These are phyloP conservation scores for Viola pubescens DNA, from an alignment of 441 rosid genomes.

Conservation along the genomic window DNA sequence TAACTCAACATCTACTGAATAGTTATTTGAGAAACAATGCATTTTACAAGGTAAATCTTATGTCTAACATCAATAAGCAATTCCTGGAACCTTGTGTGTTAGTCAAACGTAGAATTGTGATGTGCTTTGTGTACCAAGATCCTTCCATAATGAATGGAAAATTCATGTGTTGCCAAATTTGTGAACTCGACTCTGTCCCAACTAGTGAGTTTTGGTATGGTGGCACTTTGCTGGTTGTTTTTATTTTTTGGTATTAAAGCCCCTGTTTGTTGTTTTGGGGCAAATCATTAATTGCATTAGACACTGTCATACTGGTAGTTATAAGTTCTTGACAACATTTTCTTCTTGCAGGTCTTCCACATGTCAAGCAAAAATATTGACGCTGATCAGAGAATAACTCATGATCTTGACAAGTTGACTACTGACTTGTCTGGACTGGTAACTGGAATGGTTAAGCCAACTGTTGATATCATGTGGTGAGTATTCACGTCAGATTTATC, in stretches of 20 bases:
- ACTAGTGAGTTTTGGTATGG: background rate
- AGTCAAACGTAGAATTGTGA: background rate
- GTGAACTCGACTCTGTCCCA: no score
- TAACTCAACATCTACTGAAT: conserved; percentile 85
- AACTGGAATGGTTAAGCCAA: conserved; percentile 99
- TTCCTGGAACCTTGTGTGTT: background rate
- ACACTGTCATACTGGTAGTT: no score
- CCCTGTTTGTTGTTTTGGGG: no score
- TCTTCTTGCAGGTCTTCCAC: conserved; percentile 60
- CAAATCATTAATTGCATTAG: no score
- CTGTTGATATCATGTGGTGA: conserved; percentile 94
- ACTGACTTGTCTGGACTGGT: conserved; percentile 82
- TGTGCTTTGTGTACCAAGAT: background rate
- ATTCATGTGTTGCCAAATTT: background rate
- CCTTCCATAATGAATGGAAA: background rate
- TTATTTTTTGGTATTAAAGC: background rate
- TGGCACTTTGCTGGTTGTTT: background rate
- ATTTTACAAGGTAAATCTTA: conserved; percentile 73
- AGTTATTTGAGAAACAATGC: conserved; percentile 89
- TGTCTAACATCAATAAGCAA: background rate
- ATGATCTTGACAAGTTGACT: conserved; percentile 90
- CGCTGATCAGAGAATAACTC: conserved; percentile 96
- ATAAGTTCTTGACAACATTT: no score
- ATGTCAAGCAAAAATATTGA: conserved; percentile 88
- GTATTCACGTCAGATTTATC: conserved; percentile 20